phyloP scores from a whole-genome alignment of 352 stramenopile species.

The Vaucheria bursata region DNA sequence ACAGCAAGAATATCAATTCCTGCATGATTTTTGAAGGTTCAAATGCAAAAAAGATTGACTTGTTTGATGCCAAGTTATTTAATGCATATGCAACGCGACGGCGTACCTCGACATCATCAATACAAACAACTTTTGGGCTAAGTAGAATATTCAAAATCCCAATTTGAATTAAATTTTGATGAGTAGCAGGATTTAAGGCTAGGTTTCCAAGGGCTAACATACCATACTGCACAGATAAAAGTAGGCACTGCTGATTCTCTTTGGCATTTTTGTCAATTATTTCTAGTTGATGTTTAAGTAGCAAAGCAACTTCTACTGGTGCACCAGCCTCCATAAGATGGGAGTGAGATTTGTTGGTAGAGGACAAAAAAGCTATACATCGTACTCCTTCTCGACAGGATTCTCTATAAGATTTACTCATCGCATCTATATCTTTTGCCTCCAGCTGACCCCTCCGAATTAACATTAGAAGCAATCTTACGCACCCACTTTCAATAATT shows the following conservation, averaged over 20 bases:
- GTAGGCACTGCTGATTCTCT: not conserved
- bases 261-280: no score
- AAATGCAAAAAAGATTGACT: constrained; percentile 71
- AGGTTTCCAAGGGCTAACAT: constrained; percentile 81
- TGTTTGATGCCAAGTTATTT: constrained; percentile 80
- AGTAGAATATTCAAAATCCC: constrained; percentile 75
- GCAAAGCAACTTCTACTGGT: no score
- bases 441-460: no score
- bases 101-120: constrained; percentile 70
- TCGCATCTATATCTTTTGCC: no score
- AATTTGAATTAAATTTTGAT: constrained; percentile 82
- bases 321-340: no score
- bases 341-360: no score
- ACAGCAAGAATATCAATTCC: constrained; percentile 68
- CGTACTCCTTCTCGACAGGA: no score
- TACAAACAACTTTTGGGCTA: constrained; percentile 55
- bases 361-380: no score
- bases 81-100: constrained; percentile 82
- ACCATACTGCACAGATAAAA: constrained; percentile 66
- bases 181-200: constrained; percentile 69
- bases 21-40: constrained; percentile 73
- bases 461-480: no score
- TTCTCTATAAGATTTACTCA: no score
- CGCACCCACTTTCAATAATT: no score
- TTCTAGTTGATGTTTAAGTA: no score